Conservation (phyloP, 2,329 filamentous ascomycete genomes). For the Pestalotiopsis fici region DNA sequence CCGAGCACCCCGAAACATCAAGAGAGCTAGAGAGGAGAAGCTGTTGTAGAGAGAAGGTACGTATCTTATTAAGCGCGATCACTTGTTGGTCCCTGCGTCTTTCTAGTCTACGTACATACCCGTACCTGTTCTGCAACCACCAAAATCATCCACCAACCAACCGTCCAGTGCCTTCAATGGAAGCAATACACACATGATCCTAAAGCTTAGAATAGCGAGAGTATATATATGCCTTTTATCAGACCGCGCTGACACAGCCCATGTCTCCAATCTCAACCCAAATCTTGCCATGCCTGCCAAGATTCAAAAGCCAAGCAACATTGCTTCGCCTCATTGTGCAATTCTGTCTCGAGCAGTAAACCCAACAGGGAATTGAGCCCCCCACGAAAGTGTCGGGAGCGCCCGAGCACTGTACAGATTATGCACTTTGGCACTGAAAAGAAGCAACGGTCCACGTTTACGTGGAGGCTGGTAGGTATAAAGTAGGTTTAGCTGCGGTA, state of each 20-base stretch:
- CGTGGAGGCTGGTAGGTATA: neutral
- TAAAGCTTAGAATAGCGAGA: neutral
- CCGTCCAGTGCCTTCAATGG: no score
- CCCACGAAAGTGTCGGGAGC: neutral
- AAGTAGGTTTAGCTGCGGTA: neutral
- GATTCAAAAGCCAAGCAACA: neutral
- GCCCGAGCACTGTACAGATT: no score
- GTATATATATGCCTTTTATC: neutral
- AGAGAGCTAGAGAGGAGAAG: no score
- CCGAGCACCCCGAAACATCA: conserved; percentile 4
- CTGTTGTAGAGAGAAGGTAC: no score
- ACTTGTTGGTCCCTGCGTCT: neutral
- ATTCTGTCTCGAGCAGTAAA: neutral
- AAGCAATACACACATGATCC: neutral
- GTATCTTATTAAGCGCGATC: neutral
- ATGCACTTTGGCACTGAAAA: neutral
- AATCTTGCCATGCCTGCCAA: neutral
- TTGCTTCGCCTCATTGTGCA: neutral
- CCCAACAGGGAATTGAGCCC: neutral
- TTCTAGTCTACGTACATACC: no score
- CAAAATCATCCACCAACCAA: no score
- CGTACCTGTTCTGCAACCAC: no score
- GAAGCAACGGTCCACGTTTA: neutral
- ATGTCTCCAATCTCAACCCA: neutral
- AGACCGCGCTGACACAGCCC: no score